Evolutionary conservation across 257 asterid genomes (phyloP).

Genomic region (Scutellaria baicalensis): DNA sequence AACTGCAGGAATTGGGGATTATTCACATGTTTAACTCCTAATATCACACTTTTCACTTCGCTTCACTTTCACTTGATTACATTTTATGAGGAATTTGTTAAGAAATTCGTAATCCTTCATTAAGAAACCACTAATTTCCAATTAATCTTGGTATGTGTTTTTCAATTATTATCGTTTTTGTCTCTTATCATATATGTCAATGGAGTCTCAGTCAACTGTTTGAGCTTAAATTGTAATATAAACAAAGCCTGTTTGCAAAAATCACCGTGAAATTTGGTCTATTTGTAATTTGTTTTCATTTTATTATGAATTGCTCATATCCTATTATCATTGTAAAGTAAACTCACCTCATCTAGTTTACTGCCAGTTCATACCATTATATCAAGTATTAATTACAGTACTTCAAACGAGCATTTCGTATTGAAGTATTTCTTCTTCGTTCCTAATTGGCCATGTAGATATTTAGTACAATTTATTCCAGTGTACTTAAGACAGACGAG

Average conservation of each 20-base stretch:
- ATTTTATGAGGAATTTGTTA: neutral
- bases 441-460: neutral
- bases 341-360: no score
- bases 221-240: neutral
- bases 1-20: conserved; percentile 11
- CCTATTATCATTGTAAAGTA: no score
- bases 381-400: neutral
- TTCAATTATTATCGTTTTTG: neutral
- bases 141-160: neutral
- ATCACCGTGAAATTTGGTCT: neutral
- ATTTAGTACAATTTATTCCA: neutral
- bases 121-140: neutral
- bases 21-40: conserved; percentile 23
- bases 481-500: neutral
- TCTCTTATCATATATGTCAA: no score
- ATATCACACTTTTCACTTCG: conserved; percentile 19
- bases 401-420: neutral
- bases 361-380: no score
- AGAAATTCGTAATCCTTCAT: neutral
- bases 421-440: neutral
- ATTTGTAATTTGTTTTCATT: no score
- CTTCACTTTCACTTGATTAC: conserved; percentile 18
- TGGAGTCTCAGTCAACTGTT: neutral
- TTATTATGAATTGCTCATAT: no score
- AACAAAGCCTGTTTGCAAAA: neutral